Evolutionary conservation across 2,329 filamentous ascomycete genomes (phyloP).

Genomic region (Fusarium burgessii): DNA sequence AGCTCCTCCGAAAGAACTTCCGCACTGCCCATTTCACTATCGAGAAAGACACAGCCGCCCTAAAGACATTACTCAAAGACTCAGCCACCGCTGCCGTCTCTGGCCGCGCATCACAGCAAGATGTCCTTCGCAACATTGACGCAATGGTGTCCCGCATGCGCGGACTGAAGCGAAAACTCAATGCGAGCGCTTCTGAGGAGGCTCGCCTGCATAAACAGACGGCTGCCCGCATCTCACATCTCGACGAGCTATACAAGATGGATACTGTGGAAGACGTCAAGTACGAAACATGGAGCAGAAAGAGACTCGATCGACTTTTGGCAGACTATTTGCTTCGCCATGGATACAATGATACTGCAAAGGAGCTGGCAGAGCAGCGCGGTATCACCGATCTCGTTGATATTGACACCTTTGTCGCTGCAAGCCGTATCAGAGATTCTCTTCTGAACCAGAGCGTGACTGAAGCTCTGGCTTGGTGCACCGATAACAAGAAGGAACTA

Average conservation of each 20-base stretch:
- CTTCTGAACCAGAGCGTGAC: slow-evolving; percentile 77
- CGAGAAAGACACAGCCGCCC: slow-evolving; percentile 75
- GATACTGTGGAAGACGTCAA: slow-evolving; percentile 88
- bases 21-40: slow-evolving; percentile 83
- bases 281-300: slow-evolving; percentile 90
- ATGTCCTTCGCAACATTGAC: slow-evolving; percentile 85
- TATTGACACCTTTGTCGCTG: slow-evolving; percentile 86
- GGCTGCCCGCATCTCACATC: slow-evolving; percentile 80
- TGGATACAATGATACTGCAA: slow-evolving; percentile 84
- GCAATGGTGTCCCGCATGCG: slow-evolving; percentile 87
- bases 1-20: slow-evolving; percentile 94
- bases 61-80: slow-evolving; percentile 72
- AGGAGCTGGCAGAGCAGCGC: slow-evolving; percentile 78
- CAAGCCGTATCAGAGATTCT: slow-evolving; percentile 80
- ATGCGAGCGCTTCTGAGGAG: slow-evolving; percentile 82
- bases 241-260: slow-evolving; percentile 84
- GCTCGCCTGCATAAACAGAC: slow-evolving; percentile 79
- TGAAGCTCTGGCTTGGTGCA: slow-evolving; percentile 90
- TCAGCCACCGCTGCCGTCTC: slow-evolving; percentile 75
- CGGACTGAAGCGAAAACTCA: slow-evolving; percentile 88
- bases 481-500: slow-evolving; percentile 91
- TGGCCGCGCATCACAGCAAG: slow-evolving; percentile 70
- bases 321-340: slow-evolving; percentile 93
- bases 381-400: slow-evolving; percentile 86
- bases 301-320: slow-evolving; percentile 83